Base-by-base conservation (phyloP, 176 grass and related monocot genomes). In the Oropetium thomaeum region DNA sequence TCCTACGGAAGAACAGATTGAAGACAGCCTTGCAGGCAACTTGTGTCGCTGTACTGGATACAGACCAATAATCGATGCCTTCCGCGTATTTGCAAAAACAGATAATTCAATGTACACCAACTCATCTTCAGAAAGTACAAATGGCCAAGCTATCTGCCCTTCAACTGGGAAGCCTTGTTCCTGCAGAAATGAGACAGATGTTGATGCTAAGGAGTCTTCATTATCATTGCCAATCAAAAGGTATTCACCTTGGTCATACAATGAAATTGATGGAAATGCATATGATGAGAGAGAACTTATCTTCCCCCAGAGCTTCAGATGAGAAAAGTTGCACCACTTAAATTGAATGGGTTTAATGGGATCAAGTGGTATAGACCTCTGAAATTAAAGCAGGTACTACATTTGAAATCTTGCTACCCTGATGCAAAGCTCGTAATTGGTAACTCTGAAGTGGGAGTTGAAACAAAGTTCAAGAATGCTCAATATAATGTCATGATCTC, bases 41-140 rank as follows among this genome's bases (percentile, higher is more conserved):
- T 91, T 97, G 52, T 97, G 95, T 58, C 90, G 95, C 57, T 97
- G 95, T 80, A 97, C 95, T 79, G 95, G 95, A 38, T 97, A 97
- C 68, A 83, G 95, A 53, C 86, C 95, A 83, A 97, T 97, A 84
- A 62, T 97, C 81, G 95, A 97, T 42, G 95, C 95, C 33, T 97
- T 97, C 80, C 95, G 95, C 68, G 81, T 87, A 62, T 97, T 93
- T 87, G 86, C 95, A 0, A 97, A 97, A 89, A 92, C 83, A 6
- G 86, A 97, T 89, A 75, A 97, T 87, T 83, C 76, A 30, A 40
- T 89, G 45, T 97, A 97, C 75, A 81, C 81, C 11, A 81, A 87
- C 82, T 86, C 70, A 75, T 81, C 84, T 67, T 84, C 73, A 68
- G n/a, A 54, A 79, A 80, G 53, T 32, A 62, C 70, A 62, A 71